Conservation (phyloP, 2,329 filamentous ascomycete species). For the Phaeoacremonium minimum region DNA sequence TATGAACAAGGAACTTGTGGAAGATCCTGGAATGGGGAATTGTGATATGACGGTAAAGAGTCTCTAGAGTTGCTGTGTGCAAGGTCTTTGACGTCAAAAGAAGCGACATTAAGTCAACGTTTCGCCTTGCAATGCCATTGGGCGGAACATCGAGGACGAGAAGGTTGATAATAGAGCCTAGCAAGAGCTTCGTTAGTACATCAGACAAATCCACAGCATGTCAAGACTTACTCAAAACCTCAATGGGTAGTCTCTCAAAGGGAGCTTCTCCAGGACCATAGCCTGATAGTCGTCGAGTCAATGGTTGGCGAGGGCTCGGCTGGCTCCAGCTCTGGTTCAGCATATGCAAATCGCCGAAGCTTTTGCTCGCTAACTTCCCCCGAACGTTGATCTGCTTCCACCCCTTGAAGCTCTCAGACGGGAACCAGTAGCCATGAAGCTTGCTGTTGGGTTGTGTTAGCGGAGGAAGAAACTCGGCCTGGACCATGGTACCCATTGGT, state of each 20-base stretch:
- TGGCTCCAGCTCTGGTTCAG: slow-evolving; percentile 52
- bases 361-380: slow-evolving; percentile 56
- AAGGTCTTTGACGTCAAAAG: slow-evolving; percentile 72
- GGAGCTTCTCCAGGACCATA: slow-evolving; percentile 42
- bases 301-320: slow-evolving; percentile 12
- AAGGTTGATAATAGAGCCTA: slow-evolving; percentile 70
- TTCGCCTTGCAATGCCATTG: slow-evolving; percentile 72
- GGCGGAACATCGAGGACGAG: slow-evolving; percentile 69
- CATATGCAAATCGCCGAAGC: slow-evolving; percentile 55
- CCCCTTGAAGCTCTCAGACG: slow-evolving; percentile 53
- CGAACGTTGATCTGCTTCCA: slow-evolving; percentile 60
- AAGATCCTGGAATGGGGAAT: slow-evolving; percentile 82
- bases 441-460: slow-evolving; percentile 51
- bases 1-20: slow-evolving; percentile 71
- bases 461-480: slow-evolving; percentile 44
- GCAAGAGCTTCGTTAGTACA: too few species aligned
- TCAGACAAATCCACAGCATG: too few species aligned
- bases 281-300: slow-evolving; percentile 8
- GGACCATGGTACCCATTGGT: slow-evolving; percentile 34
- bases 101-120: slow-evolving; percentile 72
- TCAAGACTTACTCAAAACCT: slow-evolving; percentile 70
- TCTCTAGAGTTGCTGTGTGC: slow-evolving; percentile 67
- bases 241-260: slow-evolving; percentile 65
- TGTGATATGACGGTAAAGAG: slow-evolving; percentile 75
- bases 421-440: slow-evolving; percentile 55